Conservation (phyloP, 352 stramenopile genomes). For the Globisporangium carolinianum region DNA sequence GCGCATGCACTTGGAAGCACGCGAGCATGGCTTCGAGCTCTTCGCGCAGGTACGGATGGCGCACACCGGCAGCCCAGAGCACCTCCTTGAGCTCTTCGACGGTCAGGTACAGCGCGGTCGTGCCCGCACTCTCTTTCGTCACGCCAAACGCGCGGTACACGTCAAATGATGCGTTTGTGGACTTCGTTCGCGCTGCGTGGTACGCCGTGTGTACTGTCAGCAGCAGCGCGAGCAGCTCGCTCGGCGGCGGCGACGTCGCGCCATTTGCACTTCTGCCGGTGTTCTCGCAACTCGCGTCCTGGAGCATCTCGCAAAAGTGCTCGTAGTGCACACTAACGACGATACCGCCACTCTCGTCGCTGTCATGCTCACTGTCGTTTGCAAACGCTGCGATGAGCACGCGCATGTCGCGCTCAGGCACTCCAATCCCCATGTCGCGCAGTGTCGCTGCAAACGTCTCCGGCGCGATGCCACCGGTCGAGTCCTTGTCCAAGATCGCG, state of each 20-base stretch:
- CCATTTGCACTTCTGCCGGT: conserved; percentile 1
- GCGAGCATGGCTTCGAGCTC: conserved; percentile 49
- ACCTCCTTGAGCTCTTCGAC: conserved; percentile 67
- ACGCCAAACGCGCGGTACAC: conserved; percentile 41
- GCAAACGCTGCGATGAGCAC: conserved; percentile 37
- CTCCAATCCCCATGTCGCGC: conserved; percentile 47
- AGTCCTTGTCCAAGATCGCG: conserved; percentile 73
- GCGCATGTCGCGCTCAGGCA: conserved; percentile 32
- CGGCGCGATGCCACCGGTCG: conserved; percentile 33
- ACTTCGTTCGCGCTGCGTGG: conserved; percentile 16
- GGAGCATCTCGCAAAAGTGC: conserved; percentile 51
- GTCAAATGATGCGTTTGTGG: conserved; percentile 26
- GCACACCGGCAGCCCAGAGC: conserved; percentile 52
- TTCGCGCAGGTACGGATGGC: conserved; percentile 63
- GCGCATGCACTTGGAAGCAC: conserved; percentile 40
- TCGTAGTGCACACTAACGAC: conserved; percentile 28
- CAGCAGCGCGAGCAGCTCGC: conserved; percentile 45
- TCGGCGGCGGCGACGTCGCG: conserved; percentile 14
- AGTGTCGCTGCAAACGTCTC: conserved; percentile 52
- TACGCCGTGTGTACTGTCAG: conserved; percentile 40
- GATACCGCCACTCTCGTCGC: conserved; percentile 6
- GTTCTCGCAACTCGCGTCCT: conserved; percentile 16
- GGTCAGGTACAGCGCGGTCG: conserved; percentile 32
- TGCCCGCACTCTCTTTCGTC: conserved; percentile 18
- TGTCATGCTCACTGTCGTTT: conserved; percentile 6